phyloP scores from a whole-genome alignment of 148 eudicot species.

The Spergularia bocconei region DNA sequence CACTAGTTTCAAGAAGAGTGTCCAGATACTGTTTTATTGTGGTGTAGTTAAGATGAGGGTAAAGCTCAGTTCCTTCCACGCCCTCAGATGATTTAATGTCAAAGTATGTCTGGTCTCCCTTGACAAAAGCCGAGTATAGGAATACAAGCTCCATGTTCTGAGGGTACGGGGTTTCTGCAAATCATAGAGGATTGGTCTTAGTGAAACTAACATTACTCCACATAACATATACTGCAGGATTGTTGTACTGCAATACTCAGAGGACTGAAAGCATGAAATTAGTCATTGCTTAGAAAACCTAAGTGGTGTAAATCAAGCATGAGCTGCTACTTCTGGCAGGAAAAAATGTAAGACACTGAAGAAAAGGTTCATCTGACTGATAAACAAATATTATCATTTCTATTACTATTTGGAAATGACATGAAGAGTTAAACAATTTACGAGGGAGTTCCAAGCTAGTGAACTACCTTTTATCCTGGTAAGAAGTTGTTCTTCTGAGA shows the following conservation, averaged over 20 bases:
- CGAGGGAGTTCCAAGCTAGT: constrained; percentile 8
- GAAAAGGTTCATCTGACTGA: not conserved
- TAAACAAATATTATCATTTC: not conserved
- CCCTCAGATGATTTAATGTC: constrained; percentile 57
- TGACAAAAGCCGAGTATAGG: constrained; percentile 69
- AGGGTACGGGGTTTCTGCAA: constrained; percentile 74
- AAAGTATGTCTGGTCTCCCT: constrained; percentile 79
- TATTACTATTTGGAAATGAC: not conserved
- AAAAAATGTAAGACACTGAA: not conserved
- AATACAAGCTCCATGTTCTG: constrained; percentile 52
- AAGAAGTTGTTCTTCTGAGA: constrained; percentile 62
- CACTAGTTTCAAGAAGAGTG: constrained; percentile 27
- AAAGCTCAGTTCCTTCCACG: constrained; percentile 66
- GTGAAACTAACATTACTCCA: not conserved
- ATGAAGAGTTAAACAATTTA: not conserved
- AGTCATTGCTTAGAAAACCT: too few relatives aligned
- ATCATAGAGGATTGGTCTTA: constrained; percentile 8
- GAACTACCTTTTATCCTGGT: constrained; percentile 59
- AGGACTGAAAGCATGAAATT: too few relatives aligned
- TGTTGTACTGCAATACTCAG: too few relatives aligned
- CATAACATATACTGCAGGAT: too few relatives aligned
- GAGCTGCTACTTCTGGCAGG: too few relatives aligned
- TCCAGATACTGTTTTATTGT: constrained; percentile 57
- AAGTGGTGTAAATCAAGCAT: too few relatives aligned
- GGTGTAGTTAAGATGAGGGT: constrained; percentile 57